Evolutionary conservation across 1,139 yeast genomes (phyloP), one percentile per base, ranked within the genome.

Genomic region (Diutina ranongensis): DNA sequence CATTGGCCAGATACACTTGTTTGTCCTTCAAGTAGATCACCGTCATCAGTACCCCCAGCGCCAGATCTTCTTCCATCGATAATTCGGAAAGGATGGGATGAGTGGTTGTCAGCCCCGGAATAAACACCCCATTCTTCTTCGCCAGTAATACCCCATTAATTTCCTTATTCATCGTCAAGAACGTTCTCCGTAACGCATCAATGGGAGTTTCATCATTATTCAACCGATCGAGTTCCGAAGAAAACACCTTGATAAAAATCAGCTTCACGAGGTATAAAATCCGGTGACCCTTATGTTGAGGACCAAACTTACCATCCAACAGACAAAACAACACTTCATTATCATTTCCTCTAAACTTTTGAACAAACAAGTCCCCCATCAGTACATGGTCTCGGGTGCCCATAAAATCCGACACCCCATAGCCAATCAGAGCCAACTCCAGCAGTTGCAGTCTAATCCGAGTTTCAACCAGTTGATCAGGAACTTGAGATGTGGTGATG

Each of bases 391-490:
- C 80, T 48, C 80, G 69, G 48, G 71, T 70, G 2, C 96, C 96
- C 58, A 92, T 70, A 1, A 83, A 70, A 60, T 94, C 99, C 1
- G 97, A 84, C 45, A 89, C 88, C 58, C 98, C 98, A 57, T 88
- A 87, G 1, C 89, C 82, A 68, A 85, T 75, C 45, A 77, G 78
- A 46, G 83, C 81, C 31, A 87, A 64, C 47, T 80, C 86, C 0
- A 96, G 83, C n/a, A 94, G 92, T 0, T 95, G 85, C 0, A 97
- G 86, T 55, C 98, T 77, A 35, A 92, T 83, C 65, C 98, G 83
- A 57, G 85, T 77, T 54, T 84, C 83, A 18, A 78, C 76, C 18
- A 78, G 73, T 60, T 89, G 97, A 60, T 92, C 98, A 2, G 97
- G 97, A 8, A 89, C 86, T 2, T 82, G 71, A 16, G 76, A 69